phyloP scores from a whole-genome alignment of 441 rosid genomes.

The Euphorbia schlechtendalii region DNA sequence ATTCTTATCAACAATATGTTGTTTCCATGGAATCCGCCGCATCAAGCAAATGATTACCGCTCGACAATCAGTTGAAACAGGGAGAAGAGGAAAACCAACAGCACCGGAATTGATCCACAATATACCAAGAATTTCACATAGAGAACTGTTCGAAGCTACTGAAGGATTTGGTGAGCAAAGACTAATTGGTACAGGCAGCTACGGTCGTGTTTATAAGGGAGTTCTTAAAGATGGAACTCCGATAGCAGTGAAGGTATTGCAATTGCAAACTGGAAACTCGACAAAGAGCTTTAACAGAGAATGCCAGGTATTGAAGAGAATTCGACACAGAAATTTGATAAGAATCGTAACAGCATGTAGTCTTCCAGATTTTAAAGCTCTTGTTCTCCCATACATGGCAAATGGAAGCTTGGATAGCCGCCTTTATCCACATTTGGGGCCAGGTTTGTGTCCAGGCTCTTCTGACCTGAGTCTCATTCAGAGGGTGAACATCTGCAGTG shows the following conservation, averaged over 20 bases:
- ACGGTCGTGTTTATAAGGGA: conserved; percentile 23
- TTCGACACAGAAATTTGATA: conserved; percentile 27
- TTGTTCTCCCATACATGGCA: conserved; percentile 28
- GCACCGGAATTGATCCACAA: conserved; percentile 10
- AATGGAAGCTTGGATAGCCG: conserved; percentile 25
- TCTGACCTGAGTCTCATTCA: conserved; percentile 27
- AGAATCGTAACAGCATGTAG: conserved; percentile 26
- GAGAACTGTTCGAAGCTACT: conserved; percentile 23
- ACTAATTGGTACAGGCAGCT: conserved; percentile 23
- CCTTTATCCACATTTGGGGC: conserved; percentile 15
- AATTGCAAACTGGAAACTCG: conserved; percentile 20
- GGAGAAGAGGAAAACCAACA: neutral
- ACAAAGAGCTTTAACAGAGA: conserved; percentile 26
- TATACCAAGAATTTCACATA: conserved; percentile 45
- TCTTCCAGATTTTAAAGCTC: conserved; percentile 27
- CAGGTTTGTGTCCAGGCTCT: conserved; percentile 24
- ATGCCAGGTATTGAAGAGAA: conserved; percentile 26
- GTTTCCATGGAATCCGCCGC: conserved; percentile 22
- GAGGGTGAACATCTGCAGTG: conserved; percentile 24
- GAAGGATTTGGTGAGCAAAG: conserved; percentile 20
- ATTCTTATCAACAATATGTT: conserved; percentile 5
- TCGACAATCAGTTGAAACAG: neutral
- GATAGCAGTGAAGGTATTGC: conserved; percentile 26
- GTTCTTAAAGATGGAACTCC: conserved; percentile 23
- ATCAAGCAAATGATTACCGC: conserved; percentile 27